Percentiles rank a stretch among this genome's conserved stretches.
Conservation (phyloP, 441 rosid genomes). For the Rhodomyrtus psidioides region DNA sequence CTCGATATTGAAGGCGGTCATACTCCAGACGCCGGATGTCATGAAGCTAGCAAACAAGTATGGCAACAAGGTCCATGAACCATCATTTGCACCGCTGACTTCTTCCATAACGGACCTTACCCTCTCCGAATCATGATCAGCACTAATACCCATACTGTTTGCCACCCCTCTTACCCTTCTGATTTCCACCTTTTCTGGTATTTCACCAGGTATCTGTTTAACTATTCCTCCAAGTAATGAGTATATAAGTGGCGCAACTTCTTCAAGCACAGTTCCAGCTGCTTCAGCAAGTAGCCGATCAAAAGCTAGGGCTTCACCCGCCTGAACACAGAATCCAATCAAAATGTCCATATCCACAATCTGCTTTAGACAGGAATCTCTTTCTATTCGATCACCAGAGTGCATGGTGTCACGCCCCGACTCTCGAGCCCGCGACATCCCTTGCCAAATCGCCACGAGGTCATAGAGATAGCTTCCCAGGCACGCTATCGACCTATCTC, state of each 20-base stretch:
- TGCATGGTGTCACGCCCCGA: too few species aligned
- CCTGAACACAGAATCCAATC: conserved; percentile 92
- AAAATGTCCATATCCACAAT: conserved; percentile 90
- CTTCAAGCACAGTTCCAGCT: conserved; percentile 83
- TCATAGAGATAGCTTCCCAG: too few species aligned
- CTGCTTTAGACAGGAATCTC: conserved; percentile 75
- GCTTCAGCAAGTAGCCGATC: conserved; percentile 93
- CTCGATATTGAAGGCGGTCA: conserved; percentile 84
- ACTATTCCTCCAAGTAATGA: conserved; percentile 73
- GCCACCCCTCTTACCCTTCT: conserved; percentile 82
- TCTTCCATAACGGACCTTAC: conserved; percentile 85
- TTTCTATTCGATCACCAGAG: conserved; percentile 85
- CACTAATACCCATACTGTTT: conserved; percentile 40
- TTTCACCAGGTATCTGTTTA: conserved; percentile 77
- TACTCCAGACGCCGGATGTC: conserved; percentile 86
- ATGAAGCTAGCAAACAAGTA: conserved; percentile 86
- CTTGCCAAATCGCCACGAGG: too few species aligned
- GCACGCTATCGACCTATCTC: too few species aligned
- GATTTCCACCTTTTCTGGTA: conserved; percentile 84
- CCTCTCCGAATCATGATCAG: conserved; percentile 95
- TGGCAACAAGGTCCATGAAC: conserved; percentile 93
- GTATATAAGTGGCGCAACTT: conserved; percentile 73
- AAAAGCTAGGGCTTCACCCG: conserved; percentile 96
- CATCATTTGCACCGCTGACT: conserved; percentile 90
- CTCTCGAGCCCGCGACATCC: too few species aligned